Evolutionary conservation across 768 basidiomycete genomes (phyloP).

Genomic region (Sarcodon sp.): DNA sequence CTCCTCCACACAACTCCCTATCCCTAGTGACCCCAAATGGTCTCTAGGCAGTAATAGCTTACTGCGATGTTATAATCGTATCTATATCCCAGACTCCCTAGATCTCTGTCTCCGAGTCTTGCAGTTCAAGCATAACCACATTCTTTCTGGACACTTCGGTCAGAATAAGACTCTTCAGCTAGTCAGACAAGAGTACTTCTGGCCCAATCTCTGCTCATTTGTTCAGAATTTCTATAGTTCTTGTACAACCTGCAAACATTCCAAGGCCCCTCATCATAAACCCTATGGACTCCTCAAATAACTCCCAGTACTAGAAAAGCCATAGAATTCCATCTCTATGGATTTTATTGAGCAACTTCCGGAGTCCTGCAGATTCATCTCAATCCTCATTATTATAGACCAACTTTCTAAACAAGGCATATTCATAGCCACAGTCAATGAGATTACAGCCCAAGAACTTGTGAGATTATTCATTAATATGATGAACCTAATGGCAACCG

Average conservation of each 20-base stretch:
- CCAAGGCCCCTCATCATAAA: constrained; percentile 11
- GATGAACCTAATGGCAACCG: too few species aligned
- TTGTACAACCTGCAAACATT: constrained; percentile 12
- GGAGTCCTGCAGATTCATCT: constrained; percentile 5
- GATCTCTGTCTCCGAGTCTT: constrained; percentile 14
- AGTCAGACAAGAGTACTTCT: constrained; percentile 15
- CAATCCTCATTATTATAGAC: constrained; percentile 12
- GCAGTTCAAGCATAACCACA: constrained; percentile 1
- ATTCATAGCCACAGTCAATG: constrained; percentile 1
- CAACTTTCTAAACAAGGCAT: constrained; percentile 7
- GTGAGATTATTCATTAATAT: too few species aligned
- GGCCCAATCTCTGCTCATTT: constrained; percentile 11
- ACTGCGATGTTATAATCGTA: constrained; percentile 4
- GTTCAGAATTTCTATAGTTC: constrained; percentile 13
- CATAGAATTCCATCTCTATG: constrained; percentile 16
- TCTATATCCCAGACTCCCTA: constrained; percentile 11
- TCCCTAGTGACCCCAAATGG: constrained; percentile 1
- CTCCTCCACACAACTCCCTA: neutral
- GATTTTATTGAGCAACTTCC: constrained; percentile 16
- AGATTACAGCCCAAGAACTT: too few species aligned
- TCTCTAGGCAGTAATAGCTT: constrained; percentile 1
- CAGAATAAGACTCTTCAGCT: constrained; percentile 8
- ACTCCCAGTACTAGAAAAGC: constrained; percentile 1
- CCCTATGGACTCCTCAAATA: constrained; percentile 7
- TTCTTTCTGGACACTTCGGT: constrained; percentile 5